Evolutionary conservation across 306 rosid genomes (phyloP), one percentile per base, ranked within the genome.

Genomic region (Cyamopsis tetragonoloba): DNA sequence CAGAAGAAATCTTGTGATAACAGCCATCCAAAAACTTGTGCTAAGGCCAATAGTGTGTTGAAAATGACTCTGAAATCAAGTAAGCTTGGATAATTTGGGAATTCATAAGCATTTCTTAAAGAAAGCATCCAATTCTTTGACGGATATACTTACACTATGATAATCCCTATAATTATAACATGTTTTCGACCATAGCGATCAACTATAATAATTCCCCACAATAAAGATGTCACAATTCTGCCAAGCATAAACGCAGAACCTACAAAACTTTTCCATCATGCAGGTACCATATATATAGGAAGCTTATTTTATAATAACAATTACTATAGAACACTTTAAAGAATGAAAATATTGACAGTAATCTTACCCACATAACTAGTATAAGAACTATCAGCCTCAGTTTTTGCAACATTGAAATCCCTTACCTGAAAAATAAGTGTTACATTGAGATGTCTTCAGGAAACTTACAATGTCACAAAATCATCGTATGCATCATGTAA

Each of bases 21-120:
- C 1, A 27, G 96, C 98, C 97, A 89, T 88, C 96, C 98, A 93
- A 79, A 76, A 86, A 58, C 75, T 89, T 12, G 87, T 72, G 81
- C 98, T 93, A 15, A 93, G 88, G 74, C 97, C 98, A 76, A 93
- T n/a, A 89, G 76, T 66, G 88, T 83, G 82, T 93, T 93, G 91
- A 80, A 85, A 44, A 88, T 63, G 46, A 89, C 68, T 82, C 98
- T 93, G 82, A 47, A 62, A 63, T 39, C 68, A 67, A 49, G 15
- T 22, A 30, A 68, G 60, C 38, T 31, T n/a, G 4, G 66, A 57
- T 26, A 42, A 53, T n/a, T 37, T 35, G 2, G 20, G 17, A 32
- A 51, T 57, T 7, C 51, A 24, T 26, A 44, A 39, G 9, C 2
- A 48, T 39, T 27, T 39, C 49, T 30, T 19, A 15, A 46, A 38